A percentile compares a stretch with the other conserved stretches of the same genome.
phyloP scores from a whole-genome alignment of 768 basidiomycete genomes.

The Tricholoma flavovirens region DNA sequence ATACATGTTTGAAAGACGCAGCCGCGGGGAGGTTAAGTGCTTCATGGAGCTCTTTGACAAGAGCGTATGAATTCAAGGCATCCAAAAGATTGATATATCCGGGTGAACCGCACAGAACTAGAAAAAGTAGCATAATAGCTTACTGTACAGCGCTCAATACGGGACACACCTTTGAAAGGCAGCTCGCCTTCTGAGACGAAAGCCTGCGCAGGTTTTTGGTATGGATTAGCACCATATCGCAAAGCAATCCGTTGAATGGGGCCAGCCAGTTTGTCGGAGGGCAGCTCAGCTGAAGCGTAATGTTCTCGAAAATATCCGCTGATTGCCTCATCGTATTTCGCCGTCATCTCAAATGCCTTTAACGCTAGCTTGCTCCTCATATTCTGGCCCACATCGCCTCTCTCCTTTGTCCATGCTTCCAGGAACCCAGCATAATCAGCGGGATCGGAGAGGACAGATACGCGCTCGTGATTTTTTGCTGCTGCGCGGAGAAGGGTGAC shows the following conservation, averaged over 20 bases:
- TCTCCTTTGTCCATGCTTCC: slow-evolving; percentile 63
- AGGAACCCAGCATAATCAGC: slow-evolving; percentile 83
- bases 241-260: slow-evolving; percentile 80
- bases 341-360: slow-evolving; percentile 97
- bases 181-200: slow-evolving; percentile 84
- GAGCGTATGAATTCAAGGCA: slow-evolving; percentile 93
- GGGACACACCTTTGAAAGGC: slow-evolving; percentile 79
- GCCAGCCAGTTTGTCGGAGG: slow-evolving; percentile 54
- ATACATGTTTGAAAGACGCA: slow-evolving; percentile 99
- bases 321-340: slow-evolving; percentile 92
- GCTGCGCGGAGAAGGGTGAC: slow-evolving; percentile 96
- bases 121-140: not conserved
- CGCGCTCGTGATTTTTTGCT: slow-evolving; percentile 95
- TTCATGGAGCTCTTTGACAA: slow-evolving; percentile 89
- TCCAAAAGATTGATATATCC: slow-evolving; percentile 99
- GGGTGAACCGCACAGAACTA: slow-evolving; percentile 89
- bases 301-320: slow-evolving; percentile 95
- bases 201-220: slow-evolving; percentile 97
- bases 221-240: slow-evolving; percentile 96
- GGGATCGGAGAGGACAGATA: slow-evolving; percentile 85
- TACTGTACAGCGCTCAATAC: not conserved
- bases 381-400: slow-evolving; percentile 68
- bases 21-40: slow-evolving; percentile 89
- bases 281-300: slow-evolving; percentile 79
- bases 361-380: slow-evolving; percentile 79